phyloP scores from a whole-genome alignment of 2,329 filamentous ascomycete species.

The Talaromyces sp. region DNA sequence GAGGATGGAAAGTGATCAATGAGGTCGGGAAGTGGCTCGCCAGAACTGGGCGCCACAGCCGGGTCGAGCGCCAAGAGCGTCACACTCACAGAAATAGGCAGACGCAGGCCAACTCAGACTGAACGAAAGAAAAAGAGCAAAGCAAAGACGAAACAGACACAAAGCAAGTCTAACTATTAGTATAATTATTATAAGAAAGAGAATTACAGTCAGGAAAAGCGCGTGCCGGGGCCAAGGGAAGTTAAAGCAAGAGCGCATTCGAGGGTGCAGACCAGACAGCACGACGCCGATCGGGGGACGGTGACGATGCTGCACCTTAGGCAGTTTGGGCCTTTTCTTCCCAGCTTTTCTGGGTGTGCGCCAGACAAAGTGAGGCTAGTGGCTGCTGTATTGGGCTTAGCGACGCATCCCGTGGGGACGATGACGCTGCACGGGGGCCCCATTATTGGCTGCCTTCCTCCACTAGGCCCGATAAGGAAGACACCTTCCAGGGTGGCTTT shows the following conservation, averaged over 20 bases:
- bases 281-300: neutral
- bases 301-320: too few relatives aligned
- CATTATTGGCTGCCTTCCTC: neutral
- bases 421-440: neutral
- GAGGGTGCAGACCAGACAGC: neutral
- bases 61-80: neutral
- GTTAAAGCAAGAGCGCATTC: neutral
- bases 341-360: neutral
- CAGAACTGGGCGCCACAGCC: conserved; percentile 7
- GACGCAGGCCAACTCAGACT: neutral
- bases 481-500: neutral
- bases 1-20: too few relatives aligned
- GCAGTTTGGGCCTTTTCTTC: neutral
- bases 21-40: conserved; percentile 5
- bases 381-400: neutral
- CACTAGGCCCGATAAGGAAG: neutral
- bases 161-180: neutral
- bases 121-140: neutral
- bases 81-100: neutral
- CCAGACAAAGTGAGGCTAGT: neutral
- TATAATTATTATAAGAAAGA: neutral
- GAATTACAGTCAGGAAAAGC: neutral
- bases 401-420: neutral
- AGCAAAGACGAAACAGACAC: neutral
- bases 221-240: neutral